Percentiles rank a stretch among this genome's conserved stretches.
Evolutionary conservation across 768 basidiomycete genomes (phyloP).

Genomic region (Filobasidium wieringae): DNA sequence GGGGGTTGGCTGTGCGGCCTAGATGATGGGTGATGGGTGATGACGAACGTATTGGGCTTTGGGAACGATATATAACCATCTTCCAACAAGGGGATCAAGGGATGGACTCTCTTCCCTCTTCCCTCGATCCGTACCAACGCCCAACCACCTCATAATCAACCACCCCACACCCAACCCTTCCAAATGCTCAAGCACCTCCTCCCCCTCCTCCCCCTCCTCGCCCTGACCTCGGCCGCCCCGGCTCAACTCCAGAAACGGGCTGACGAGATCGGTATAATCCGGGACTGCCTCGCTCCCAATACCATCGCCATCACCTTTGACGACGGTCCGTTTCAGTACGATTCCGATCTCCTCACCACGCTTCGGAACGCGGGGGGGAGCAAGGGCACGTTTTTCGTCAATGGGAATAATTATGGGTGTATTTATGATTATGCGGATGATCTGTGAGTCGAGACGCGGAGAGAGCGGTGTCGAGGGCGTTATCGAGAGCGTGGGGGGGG

Average conservation of each 20-base stretch:
- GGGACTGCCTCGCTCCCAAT: neutral
- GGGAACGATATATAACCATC: too few relatives aligned
- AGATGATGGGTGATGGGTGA: too few relatives aligned
- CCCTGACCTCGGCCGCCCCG: neutral
- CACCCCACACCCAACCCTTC: too few relatives aligned
- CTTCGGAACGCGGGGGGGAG: slow-evolving; percentile 16
- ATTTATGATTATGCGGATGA: slow-evolving; percentile 34
- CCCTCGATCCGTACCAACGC: too few relatives aligned
- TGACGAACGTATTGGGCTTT: too few relatives aligned
- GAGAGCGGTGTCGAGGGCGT: slow-evolving; percentile 12
- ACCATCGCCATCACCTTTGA: slow-evolving; percentile 37
- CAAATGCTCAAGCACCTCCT: neutral
- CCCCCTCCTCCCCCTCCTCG: neutral
- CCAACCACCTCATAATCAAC: neutral
- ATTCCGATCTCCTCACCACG: neutral
- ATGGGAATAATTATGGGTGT: slow-evolving; percentile 38
- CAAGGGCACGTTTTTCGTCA: slow-evolving; percentile 38
- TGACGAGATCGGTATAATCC: neutral
- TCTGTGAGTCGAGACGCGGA: slow-evolving; percentile 19
- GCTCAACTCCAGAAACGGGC: neutral
- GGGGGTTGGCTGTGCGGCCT: too few relatives aligned
- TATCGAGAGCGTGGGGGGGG: neutral
- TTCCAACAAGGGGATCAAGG: too few relatives aligned
- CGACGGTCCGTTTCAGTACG: slow-evolving; percentile 28
- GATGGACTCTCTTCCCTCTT: neutral